Percentiles rank a stretch among this genome's conserved stretches.
These are phyloP conservation scores for Andrographis paniculata DNA, from an alignment of 305 asterid species.

Conservation along the genomic window DNA sequence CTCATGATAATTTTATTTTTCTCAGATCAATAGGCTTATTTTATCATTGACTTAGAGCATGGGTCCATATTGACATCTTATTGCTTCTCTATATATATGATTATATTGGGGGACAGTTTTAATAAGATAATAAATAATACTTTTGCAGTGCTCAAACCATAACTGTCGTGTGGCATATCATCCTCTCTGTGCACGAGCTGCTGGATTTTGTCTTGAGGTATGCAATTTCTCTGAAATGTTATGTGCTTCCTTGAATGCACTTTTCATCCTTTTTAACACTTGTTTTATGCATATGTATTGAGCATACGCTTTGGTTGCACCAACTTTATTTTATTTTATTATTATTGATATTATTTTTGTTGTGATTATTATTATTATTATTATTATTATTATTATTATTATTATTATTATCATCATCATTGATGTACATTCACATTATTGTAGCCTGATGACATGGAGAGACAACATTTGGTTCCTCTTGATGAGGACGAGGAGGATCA, in stretches of 20 bases:
- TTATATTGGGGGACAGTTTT: neutral
- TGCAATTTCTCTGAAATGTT: conserved; percentile 11
- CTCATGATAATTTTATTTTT: too few species aligned
- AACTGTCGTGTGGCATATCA: conserved; percentile 87
- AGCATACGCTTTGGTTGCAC: neutral
- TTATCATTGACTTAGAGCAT: too few species aligned
- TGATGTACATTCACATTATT: conserved; percentile 7
- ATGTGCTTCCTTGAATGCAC: conserved; percentile 9
- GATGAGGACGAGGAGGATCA: conserved; percentile 91
- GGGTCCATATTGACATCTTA: neutral
- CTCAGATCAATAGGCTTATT: too few species aligned
- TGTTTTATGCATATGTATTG: conserved; percentile 9
- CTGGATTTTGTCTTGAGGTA: conserved; percentile 98
- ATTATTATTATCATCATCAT: too few species aligned
- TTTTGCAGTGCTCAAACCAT: conserved; percentile 79
- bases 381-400: too few species aligned
- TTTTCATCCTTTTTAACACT: conserved; percentile 4
- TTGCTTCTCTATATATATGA: conserved; percentile 1
- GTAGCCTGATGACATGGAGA: conserved; percentile 88
- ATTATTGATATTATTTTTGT: too few species aligned
- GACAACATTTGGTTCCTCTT: conserved; percentile 51
- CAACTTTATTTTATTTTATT: conserved; percentile 10
- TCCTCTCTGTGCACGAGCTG: conserved; percentile 99
- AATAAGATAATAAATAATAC: too few species aligned
- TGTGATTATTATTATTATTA: too few species aligned